Conservation (phyloP, 169 alveolate species). For the Plasmodium coatneyi region DNA sequence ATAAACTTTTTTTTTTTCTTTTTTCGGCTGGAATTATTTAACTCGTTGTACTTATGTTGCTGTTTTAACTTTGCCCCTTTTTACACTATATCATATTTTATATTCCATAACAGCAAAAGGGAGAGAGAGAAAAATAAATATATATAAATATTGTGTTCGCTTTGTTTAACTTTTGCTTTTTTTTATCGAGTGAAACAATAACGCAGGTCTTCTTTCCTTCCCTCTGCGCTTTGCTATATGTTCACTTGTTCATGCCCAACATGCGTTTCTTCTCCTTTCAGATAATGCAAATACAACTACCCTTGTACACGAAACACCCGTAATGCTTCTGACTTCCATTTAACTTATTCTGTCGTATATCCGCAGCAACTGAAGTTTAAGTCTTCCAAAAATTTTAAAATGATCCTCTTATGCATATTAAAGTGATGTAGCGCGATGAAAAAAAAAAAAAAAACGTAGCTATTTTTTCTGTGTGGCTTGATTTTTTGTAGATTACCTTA, state of each 20-base stretch:
- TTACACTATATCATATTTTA: slow-evolving; percentile 24
- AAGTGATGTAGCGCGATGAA: background rate
- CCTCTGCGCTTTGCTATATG: background rate
- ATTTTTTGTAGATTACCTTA: background rate
- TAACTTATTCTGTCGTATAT: slow-evolving; percentile 36
- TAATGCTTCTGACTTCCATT: slow-evolving; percentile 56
- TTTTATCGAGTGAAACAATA: background rate
- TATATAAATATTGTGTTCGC: background rate
- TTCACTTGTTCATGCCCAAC: slow-evolving; percentile 14
- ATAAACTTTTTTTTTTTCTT: background rate
- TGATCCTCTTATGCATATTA: slow-evolving; percentile 72
- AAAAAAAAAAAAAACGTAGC: background rate
- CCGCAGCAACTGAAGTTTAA: slow-evolving; percentile 45
- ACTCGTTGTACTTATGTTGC: background rate
- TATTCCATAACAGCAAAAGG: slow-evolving; percentile 22
- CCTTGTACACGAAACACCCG: slow-evolving; percentile 29
- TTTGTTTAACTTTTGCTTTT: background rate
- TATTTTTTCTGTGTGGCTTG: slow-evolving; percentile 7
- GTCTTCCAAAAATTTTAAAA: slow-evolving; percentile 56
- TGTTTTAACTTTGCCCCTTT: background rate
- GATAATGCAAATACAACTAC: slow-evolving; percentile 10
- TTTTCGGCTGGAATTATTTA: background rate
- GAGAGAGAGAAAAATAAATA: background rate
- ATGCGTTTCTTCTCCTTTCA: slow-evolving; percentile 7
- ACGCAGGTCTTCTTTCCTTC: slow-evolving; percentile 5